Base-by-base conservation (phyloP, 768 basidiomycete genomes). In the Collybia nuda region DNA sequence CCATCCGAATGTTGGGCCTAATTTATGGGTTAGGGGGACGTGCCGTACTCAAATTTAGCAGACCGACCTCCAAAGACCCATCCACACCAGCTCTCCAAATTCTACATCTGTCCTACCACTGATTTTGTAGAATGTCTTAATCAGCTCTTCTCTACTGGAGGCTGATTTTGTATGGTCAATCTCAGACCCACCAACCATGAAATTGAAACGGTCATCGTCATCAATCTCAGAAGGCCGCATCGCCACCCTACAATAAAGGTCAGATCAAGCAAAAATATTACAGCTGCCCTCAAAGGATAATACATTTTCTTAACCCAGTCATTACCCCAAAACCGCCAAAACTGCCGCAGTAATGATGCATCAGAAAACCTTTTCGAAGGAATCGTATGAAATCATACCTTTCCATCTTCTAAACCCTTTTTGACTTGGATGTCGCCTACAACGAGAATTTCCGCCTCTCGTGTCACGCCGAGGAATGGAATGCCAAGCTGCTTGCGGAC, bases 361-460 rank as follows among this genome's bases (percentile, higher is more conserved):
- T 52, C 51, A 22, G 43, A 45, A 26, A 54, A 28, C 23, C 6
- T 38, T 41, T 21, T 39, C 36, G 15, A 40, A 23, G n/a, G 11
- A 12, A 24, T 11, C 7, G 9, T 32, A 11, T 11, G 12, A 32
- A 2, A 75, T 75, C 48, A 11, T 32, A 32, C 32, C 32, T 32
- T 32, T 14, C 32, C 12, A 32, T 71, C 69, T n/a, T 62, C 56
- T 18, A 67, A 65, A 22, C 78, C 56, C 4, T 71, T 75, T 29
- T 75, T 65, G 0, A 78, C 66, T 39, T 61, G 64, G 4, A 80
- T 71, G 57, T 77, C 74, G 3, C 74, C 75, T 9, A 72, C 65
- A 15, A 76, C 62, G 46, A 70, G 65, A 35, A 62, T 64, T 44
- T 72, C 67, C 5, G 66, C 60, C 11, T 54, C 53, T 23, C 67